Percentiles rank a stretch among this genome's conserved stretches.
Conservation (phyloP, 345 rosid species). For the Sonneratia alba region DNA sequence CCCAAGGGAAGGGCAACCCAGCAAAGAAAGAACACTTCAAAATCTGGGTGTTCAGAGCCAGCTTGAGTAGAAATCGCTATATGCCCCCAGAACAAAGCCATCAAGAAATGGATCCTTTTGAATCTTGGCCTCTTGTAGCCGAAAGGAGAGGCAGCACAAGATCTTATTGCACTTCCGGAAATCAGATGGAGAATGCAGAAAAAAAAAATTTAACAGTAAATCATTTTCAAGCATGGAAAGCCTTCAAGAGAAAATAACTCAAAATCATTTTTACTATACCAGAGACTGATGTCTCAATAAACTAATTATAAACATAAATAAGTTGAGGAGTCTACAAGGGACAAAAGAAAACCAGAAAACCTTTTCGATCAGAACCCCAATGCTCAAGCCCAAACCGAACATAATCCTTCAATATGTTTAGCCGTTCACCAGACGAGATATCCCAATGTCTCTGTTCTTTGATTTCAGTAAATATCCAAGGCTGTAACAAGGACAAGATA, state of each 20-base stretch:
- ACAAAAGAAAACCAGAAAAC: slow-evolving; percentile 18
- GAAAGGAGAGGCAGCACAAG: slow-evolving; percentile 3
- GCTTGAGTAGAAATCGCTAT: slow-evolving; percentile 3
- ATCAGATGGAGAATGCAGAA: neutral
- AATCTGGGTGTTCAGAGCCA: neutral
- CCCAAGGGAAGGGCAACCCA: slow-evolving; percentile 5
- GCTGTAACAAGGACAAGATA: slow-evolving; percentile 33
- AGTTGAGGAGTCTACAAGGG: neutral
- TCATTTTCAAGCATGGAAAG: neutral
- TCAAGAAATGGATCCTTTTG: slow-evolving; percentile 6
- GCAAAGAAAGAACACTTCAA: neutral
- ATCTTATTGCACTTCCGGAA: neutral
- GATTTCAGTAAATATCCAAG: slow-evolving; percentile 97
- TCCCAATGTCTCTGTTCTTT: slow-evolving; percentile 97
- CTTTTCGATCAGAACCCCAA: slow-evolving; percentile 95
- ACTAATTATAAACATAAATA: neutral
- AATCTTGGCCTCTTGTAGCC: slow-evolving; percentile 7
- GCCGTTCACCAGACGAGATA: slow-evolving; percentile 71
- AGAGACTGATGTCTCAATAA: neutral
- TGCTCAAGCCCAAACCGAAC: slow-evolving; percentile 76
- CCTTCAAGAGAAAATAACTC: neutral
- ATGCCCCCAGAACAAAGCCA: slow-evolving; percentile 9
- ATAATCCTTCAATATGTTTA: slow-evolving; percentile 74
- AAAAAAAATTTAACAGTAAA: neutral
- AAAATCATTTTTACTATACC: neutral